Base-by-base conservation (phyloP, 805 yeast genomes). In the Candida ficus region DNA sequence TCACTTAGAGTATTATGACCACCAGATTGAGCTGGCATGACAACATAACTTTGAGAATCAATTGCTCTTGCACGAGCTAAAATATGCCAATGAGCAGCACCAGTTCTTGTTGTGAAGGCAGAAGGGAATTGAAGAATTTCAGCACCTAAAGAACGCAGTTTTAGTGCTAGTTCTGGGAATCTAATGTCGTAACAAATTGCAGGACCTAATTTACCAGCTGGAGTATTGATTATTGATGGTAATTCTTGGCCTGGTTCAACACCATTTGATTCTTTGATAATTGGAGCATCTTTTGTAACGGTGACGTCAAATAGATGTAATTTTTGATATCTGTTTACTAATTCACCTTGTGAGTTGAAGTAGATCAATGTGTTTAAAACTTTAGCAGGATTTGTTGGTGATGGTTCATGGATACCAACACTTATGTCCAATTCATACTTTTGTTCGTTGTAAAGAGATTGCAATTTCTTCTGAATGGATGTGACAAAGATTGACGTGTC, bases 61-160 rank as follows among this genome's bases (percentile, higher is more conserved):
- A 91, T 73, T 4, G 98, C 98, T 35, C 97, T 67, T 0, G 95
- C 83, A 21, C 78, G 69, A 2, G 87, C 96, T 38, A 91, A 66
- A 1, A 76, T 60, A 39, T 78, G 78, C 95, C 97, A 91, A 56
- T 91, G 99, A 1, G 91, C 87, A 38, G 78, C 78, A 1, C 99
- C 99, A 0, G 98, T 91, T 47, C 80, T 79, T 57, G 84, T 75
- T 0, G 96, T 93, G 70, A 95, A 93, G 0, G 98, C 98, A 20
- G 95, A 82, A 0, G 99, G 98, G 52, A 68, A 91, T 3, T 91
- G 75, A 29, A 91, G 51, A 18, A 91, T 66, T 43, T 86, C 73
- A 1, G 96, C 95, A 4, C 96, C 95, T 38, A 64, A 51, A 9
- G 75, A 56, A 38, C 95, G 65, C 27, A 85, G 62, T 30, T 80